Evolutionary conservation across 2,329 filamentous ascomycete genomes (phyloP), one percentile per base, ranked within the genome.

Genomic region (Exophiala dermatitidis): DNA sequence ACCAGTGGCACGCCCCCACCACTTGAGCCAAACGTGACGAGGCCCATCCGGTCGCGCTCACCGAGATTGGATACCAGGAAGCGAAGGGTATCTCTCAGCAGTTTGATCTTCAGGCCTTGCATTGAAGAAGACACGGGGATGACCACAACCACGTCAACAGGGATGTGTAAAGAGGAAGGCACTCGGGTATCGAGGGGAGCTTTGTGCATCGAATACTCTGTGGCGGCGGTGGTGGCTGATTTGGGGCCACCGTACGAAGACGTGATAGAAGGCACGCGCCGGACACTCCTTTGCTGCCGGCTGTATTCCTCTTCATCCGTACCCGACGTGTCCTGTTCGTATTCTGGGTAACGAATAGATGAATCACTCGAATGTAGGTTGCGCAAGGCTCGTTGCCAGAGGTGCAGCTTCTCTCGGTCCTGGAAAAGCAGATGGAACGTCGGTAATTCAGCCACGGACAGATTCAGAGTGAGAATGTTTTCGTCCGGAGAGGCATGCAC

Each of bases 31-130:
- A 98, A 98, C 0, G 93, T 96, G 26, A 98, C 93, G 41, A 98
- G 73, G 4, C 93, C 93, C 91, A 98, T 95, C 42, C 93, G 86
- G 68, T 98, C 93, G 50, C 90, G 82, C 62, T 96, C 90, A 32
- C 93, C 93, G 0, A 98, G 81, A 45, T 83, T 91, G 62, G 85
- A 80, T 1, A 98, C 88, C 69, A 98, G 84, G 68, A 97, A 98
- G 54, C 87, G 88, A 34, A 98, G 77, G 0, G 91, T 86, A 69
- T 98, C 93, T 40, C 90, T 84, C 9, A 98, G 82, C 1, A 98
- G 77, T 57, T 91, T 95, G 66, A 97, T 96, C 74, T 98, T 98
- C 56, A 98, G 81, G n/a, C 93, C 93, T 70, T 97, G 93, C 91
- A 97, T 98, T 0, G 93, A 97, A 1, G 91, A 95, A 0, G 93